A percentile compares a stretch with the other conserved stretches of the same genome.
phyloP scores from a whole-genome alignment of 176 grass and related monocot species.

The Hordeum marinum region DNA sequence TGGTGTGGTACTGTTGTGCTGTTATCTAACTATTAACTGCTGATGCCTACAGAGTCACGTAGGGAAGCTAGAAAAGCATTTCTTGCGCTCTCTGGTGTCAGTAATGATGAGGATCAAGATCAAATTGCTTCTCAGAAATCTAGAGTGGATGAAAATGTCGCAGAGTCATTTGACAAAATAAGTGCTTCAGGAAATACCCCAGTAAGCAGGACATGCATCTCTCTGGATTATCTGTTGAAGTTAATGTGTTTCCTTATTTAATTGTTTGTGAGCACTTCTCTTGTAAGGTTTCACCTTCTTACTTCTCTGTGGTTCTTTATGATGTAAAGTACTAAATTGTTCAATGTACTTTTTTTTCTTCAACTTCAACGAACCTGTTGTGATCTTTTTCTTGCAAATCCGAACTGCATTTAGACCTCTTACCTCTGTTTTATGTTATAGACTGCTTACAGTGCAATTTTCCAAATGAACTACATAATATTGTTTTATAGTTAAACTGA shows the following conservation, averaged over 20 bases:
- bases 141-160: conserved; percentile 42
- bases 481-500: background rate
- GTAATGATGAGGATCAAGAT: conserved; percentile 31
- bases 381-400: background rate
- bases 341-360: background rate
- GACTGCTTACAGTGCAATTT: background rate
- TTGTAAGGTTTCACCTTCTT: conserved; percentile 3
- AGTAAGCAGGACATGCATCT: conserved; percentile 53
- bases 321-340: background rate
- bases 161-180: conserved; percentile 27
- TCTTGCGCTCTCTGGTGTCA: conserved; percentile 67
- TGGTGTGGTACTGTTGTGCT: background rate
- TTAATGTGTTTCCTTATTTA: conserved; percentile 20
- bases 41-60: conserved; percentile 57
- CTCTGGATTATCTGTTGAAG: conserved; percentile 18
- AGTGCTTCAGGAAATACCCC: conserved; percentile 52
- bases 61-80: conserved; percentile 95
- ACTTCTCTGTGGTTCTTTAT: background rate
- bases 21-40: conserved; percentile 3
- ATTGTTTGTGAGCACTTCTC: conserved; percentile 10
- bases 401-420: background rate
- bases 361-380: conserved; percentile 11
- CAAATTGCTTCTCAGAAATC: conserved; percentile 34
- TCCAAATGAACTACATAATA: background rate
- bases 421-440: background rate